phyloP scores from a whole-genome alignment of 306 rosid species.

The Inga oerstediana region DNA sequence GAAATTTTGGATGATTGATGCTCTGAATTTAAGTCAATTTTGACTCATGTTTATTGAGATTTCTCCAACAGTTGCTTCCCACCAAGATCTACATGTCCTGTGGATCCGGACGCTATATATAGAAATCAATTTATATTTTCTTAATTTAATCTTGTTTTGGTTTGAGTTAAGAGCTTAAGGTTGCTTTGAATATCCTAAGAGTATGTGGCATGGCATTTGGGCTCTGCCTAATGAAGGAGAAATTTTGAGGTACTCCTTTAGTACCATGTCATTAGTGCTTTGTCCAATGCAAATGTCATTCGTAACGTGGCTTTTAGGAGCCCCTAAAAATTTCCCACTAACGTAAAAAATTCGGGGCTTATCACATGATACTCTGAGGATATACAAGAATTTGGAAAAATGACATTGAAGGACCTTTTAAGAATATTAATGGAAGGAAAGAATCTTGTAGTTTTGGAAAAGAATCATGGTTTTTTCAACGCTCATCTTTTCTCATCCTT shows the following conservation, averaged over 20 bases:
- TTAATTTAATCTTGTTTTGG: not conserved
- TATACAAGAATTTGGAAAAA: not conserved
- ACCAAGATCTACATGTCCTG: not conserved
- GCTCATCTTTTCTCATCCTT: no score
- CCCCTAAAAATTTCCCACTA: not conserved
- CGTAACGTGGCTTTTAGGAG: not conserved
- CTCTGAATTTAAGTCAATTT: constrained; percentile 42
- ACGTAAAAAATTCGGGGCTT: not conserved
- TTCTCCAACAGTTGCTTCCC: not conserved
- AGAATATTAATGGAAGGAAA: no score
- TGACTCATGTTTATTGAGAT: constrained; percentile 30
- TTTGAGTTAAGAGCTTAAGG: not conserved
- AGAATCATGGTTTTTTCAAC: no score
- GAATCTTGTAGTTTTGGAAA: no score
- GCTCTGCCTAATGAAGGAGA: not conserved
- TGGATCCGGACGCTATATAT: not conserved
- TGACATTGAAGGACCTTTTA: not conserved
- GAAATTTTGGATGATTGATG: constrained; percentile 28
- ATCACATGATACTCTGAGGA: not conserved
- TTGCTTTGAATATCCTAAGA: not conserved
- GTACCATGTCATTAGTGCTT: not conserved
- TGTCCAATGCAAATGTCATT: not conserved
- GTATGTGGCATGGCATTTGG: not conserved
- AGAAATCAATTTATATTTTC: not conserved
- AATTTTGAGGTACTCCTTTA: not conserved